Evolutionary conservation across 2,329 filamentous ascomycete genomes (phyloP), one percentile per base, ranked within the genome.

Genomic region (Akanthomyces lecanii): DNA sequence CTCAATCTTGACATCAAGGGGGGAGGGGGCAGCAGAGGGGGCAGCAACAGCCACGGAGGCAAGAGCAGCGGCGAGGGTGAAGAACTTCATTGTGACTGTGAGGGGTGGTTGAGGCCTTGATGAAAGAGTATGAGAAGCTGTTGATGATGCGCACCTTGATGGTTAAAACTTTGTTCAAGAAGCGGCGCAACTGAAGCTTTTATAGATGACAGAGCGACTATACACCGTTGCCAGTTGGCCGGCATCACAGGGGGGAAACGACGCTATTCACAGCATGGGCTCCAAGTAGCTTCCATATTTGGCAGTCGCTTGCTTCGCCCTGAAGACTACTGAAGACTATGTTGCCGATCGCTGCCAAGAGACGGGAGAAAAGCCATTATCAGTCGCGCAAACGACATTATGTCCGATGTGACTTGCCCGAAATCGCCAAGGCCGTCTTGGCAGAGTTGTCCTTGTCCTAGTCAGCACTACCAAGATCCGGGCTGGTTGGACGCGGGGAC

Each of bases 1-100:
- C 67, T 77, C 71, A 54, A 81, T 73, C 67, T 75, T 72, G 59
- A 76, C 72, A 56, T 74, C 71, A 51, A 78, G 73, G 58, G 75
- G 71, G 40, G 62, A 45, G 40, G 50, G 55, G 14, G 61, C 72
- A 56, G 74, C 70, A 52, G 78, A 73, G 60, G 75, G 71, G 8
- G 61, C 53, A 21, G 62, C 53, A 51, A 73, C 71, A 62, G 69
- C 75, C 59, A 75, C 48, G 52, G 75, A 69, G 66, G 70, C 73
- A 56, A 78, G 65, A 38, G 75, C 67, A 42, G 73, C 67, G 64
- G 77, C 45, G 64, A 69, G 68, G 28, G 70, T 65, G 65, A 76
- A 68, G 70, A 75, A 73, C 71, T 75, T 77, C 76, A 78, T 78
- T 48, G 66, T 75, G 68, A 60, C 14, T 3, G 14, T 5, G 21